Evolutionary conservation across 1,139 yeast genomes (phyloP).

Genomic region (Hyphopichia burtonii): DNA sequence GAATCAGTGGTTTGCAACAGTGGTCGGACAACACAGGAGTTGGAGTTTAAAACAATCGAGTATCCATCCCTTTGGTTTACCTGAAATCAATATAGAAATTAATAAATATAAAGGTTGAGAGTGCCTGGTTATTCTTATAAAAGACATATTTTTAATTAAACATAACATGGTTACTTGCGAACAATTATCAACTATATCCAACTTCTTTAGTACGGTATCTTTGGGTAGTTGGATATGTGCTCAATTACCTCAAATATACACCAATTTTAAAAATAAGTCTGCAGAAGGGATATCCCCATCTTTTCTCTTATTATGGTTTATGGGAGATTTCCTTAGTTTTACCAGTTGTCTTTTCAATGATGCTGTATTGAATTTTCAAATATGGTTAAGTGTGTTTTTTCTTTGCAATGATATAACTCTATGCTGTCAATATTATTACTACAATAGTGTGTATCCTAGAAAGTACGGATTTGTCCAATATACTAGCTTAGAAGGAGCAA

Average conservation of each 20-base stretch:
- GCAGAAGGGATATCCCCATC: slow-evolving; percentile 86
- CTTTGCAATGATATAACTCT: slow-evolving; percentile 68
- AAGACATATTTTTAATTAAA: no score
- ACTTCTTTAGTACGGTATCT: slow-evolving; percentile 34
- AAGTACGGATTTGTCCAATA: slow-evolving; percentile 6
- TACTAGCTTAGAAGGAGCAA: slow-evolving; percentile 3
- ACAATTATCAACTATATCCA: slow-evolving; percentile 18
- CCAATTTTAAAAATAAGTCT: slow-evolving; percentile 72
- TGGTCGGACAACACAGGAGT: no score
- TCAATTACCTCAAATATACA: slow-evolving; percentile 80
- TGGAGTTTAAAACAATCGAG: no score
- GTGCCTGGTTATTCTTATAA: no score
- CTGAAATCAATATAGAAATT: no score
- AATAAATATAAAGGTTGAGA: no score
- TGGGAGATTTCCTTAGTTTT: slow-evolving; percentile 81
- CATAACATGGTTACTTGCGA: neutral
- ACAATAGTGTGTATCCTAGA: slow-evolving; percentile 43
- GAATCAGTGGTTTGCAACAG: neutral
- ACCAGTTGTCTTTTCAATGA: slow-evolving; percentile 77
- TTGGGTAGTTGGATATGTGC: slow-evolving; percentile 74
- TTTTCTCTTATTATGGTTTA: slow-evolving; percentile 74
- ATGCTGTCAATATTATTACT: slow-evolving; percentile 76
- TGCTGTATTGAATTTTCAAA: slow-evolving; percentile 72
- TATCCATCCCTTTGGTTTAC: no score
- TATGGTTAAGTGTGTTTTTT: slow-evolving; percentile 72